Evolutionary conservation across 2,329 filamentous ascomycete species (phyloP), one percentile per base, ranked within the genome.

Genomic region (Eutypa lata): DNA sequence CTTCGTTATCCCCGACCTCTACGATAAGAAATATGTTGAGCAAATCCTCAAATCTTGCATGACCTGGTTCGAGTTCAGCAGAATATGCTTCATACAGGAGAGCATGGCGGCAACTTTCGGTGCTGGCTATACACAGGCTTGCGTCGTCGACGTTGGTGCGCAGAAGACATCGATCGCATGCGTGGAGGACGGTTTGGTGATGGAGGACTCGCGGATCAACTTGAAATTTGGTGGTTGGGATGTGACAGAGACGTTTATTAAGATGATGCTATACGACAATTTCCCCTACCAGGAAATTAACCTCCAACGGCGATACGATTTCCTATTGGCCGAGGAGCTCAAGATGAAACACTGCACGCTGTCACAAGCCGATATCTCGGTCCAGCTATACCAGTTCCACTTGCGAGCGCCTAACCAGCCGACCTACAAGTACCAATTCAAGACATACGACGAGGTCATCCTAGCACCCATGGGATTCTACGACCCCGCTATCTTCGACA

Each of bases 81-180:
- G 88, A 52, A 86, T 97, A 47, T 95, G 90, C 68, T 95, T 99
- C 67, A 91, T 97, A 54, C 94, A 99, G 70, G 94, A 99, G 73
- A 96, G 91, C 65, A 83, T 97, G 66, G 92, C 93, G 0, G 93
- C 92, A 3, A 94, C 91, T 0, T 99, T 96, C 68, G 94, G 94
- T 13, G 94, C 93, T 3, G 94, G 94, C 7, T 97, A 95, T 66
- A 95, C 92, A 1, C 91, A 90, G 57, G 89, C 91, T 19, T 99
- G 94, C 63, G 91, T 99, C 52, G 91, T 99, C 11, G 94, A 99
- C 68, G 88, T 99, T 52, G 94, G 94, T 13, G 93, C 94, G 1
- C 91, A 97, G 68, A 99, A 99, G 79, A 97, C 94, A 1, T 96
- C 94, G 0, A 89, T 99, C 31, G 93, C 92, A 57, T 99, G 94